phyloP scores from a whole-genome alignment of 331 rosid genomes.

The Spiraea crenata region DNA sequence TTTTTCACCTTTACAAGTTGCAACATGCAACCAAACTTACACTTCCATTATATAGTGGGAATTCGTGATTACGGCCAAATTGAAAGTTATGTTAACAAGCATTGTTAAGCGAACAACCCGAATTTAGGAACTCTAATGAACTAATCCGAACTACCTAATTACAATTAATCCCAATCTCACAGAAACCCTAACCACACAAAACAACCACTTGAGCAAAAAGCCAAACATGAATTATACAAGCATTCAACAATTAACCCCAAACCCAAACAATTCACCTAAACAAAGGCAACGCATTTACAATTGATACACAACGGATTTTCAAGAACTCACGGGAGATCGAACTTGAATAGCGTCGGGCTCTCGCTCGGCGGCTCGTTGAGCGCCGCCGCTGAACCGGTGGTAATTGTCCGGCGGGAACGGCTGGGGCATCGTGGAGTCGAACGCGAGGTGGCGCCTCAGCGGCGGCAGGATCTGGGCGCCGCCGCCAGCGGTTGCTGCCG shows the following conservation, averaged over 20 bases:
- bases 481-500: slow-evolving; percentile 20
- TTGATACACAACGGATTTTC: neutral
- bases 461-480: slow-evolving; percentile 53
- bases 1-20: neutral
- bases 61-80: neutral
- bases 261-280: slow-evolving; percentile 14
- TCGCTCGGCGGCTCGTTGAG: slow-evolving; percentile 43
- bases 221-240: neutral
- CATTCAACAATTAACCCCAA: slow-evolving; percentile 20
- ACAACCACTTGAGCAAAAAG: neutral
- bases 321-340: slow-evolving; percentile 71
- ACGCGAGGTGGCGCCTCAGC: slow-evolving; percentile 65
- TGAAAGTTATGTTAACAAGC: neutral
- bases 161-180: slow-evolving; percentile 13
- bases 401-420: slow-evolving; percentile 69
- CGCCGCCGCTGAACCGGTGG: slow-evolving; percentile 51
- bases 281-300: neutral
- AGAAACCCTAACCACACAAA: slow-evolving; percentile 24
- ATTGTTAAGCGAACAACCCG: neutral
- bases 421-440: slow-evolving; percentile 65
- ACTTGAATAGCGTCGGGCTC: slow-evolving; percentile 64
- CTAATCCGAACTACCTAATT: neutral
- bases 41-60: neutral
- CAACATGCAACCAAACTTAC: neutral
- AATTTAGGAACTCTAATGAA: neutral